Conservation (phyloP, 139 green algal species). For the Chlorella sp. region DNA sequence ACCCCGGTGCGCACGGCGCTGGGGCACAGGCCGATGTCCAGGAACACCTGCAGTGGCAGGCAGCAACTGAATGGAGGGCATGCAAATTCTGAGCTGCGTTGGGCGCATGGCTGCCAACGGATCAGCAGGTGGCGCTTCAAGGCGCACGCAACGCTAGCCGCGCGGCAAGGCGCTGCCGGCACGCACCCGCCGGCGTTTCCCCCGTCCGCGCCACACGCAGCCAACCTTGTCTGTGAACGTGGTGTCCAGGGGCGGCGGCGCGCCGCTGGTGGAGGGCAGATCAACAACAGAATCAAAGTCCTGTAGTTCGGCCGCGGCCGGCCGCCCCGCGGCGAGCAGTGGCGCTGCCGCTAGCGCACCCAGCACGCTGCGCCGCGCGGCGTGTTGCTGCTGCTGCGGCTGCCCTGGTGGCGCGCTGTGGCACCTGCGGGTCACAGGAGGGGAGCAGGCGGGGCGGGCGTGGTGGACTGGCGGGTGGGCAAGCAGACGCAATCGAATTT, state of each 20-base stretch:
- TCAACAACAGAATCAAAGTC: no score
- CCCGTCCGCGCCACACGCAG: background rate
- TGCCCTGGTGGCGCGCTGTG: background rate
- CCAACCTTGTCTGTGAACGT: slow-evolving; percentile 5
- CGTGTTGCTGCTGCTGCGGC: background rate
- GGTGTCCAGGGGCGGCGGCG: background rate
- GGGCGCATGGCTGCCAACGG: no score
- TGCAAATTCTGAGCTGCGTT: background rate
- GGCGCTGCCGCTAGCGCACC: background rate
- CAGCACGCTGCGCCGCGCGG: no score
- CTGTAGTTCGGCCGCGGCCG: background rate
- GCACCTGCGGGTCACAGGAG: background rate
- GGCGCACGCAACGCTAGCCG: no score
- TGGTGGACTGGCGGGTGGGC: no score
- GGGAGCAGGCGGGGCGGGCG: no score
- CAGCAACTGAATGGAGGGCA: no score
- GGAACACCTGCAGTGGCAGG: slow-evolving; percentile 28
- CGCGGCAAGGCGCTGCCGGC: background rate
- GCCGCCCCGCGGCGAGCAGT: background rate
- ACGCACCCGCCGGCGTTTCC: background rate
- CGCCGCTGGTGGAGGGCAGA: slow-evolving; percentile 1
- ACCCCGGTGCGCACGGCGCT: slow-evolving; percentile 5
- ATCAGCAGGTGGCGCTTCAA: no score
- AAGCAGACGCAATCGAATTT: no score
- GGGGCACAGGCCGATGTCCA: slow-evolving; percentile 36